Evolutionary conservation across 441 rosid species (phyloP).

Genomic region (Flueggea neowawraea): DNA sequence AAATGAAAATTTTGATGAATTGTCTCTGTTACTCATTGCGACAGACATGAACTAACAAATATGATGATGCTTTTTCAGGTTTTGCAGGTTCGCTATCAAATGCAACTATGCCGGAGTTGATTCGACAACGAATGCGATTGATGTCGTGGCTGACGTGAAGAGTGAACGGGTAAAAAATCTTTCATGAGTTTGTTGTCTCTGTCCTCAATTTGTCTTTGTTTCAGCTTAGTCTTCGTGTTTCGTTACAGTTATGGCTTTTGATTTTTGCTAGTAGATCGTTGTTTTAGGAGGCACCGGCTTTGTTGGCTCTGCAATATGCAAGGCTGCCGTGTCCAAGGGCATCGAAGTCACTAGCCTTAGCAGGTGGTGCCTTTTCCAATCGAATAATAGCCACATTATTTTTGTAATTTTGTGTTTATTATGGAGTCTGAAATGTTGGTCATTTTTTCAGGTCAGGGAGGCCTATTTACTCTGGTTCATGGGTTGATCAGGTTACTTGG

Average conservation of each 20-base stretch:
- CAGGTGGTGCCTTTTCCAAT: slow-evolving; percentile 45
- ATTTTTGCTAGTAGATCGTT: slow-evolving; percentile 53
- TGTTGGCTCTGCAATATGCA: slow-evolving; percentile 94
- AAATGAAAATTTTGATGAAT: too few relatives aligned
- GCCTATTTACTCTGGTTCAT: slow-evolving; percentile 60
- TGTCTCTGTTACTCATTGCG: too few relatives aligned
- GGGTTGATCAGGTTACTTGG: slow-evolving; percentile 97
- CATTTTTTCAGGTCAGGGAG: slow-evolving; percentile 66
- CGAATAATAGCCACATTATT: slow-evolving; percentile 7
- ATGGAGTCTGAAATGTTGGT: slow-evolving; percentile 11
- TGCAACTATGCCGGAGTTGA: slow-evolving; percentile 54
- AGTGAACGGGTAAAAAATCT: slow-evolving; percentile 56
- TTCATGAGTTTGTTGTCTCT: neutral
- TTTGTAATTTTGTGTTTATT: neutral
- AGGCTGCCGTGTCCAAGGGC: slow-evolving; percentile 82
- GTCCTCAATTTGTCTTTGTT: neutral
- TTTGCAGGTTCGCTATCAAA: slow-evolving; percentile 51
- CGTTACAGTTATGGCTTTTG: neutral
- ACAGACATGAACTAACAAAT: too few relatives aligned
- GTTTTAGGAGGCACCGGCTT: slow-evolving; percentile 93
- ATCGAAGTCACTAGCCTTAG: slow-evolving; percentile 78
- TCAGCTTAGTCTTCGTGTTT: neutral
- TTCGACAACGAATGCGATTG: slow-evolving; percentile 51
- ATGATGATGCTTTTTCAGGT: slow-evolving; percentile 19
- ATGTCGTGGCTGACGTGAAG: slow-evolving; percentile 76